Percentiles rank a stretch among this genome's conserved stretches.
phyloP scores from a whole-genome alignment of 257 asterid species.

The Rhazya stricta region DNA sequence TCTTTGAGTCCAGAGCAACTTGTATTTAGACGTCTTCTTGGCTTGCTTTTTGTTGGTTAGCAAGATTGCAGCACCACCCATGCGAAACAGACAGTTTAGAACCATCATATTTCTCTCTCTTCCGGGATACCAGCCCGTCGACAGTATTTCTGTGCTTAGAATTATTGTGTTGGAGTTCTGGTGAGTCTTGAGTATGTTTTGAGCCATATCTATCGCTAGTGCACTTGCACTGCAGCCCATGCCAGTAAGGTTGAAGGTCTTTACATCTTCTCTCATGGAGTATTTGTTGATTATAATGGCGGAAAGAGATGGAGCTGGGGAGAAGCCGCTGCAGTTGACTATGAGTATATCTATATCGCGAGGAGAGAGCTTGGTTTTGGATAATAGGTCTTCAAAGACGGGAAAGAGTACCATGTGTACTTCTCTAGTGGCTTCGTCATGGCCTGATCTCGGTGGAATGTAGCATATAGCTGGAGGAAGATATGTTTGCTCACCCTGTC shows the following conservation, averaged over 20 bases:
- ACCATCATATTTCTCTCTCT: slow-evolving; percentile 53
- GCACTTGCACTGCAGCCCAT: slow-evolving; percentile 97
- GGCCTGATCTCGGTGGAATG: slow-evolving; percentile 67
- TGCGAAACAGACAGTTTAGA: slow-evolving; percentile 65
- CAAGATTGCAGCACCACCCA: slow-evolving; percentile 71
- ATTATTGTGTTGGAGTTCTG: slow-evolving; percentile 49
- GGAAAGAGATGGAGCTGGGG: slow-evolving; percentile 73
- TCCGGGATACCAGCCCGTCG: slow-evolving; percentile 83
- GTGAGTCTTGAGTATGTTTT: slow-evolving; percentile 41
- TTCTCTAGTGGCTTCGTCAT: slow-evolving; percentile 52
- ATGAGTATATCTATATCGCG: slow-evolving; percentile 57
- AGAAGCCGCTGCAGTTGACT: slow-evolving; percentile 89
- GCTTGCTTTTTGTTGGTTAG: slow-evolving; percentile 45
- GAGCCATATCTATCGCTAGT: slow-evolving; percentile 60
- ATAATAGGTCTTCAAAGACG: slow-evolving; percentile 42
- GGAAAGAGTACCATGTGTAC: slow-evolving; percentile 59
- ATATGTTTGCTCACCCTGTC: slow-evolving; percentile 58
- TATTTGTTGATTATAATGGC: slow-evolving; percentile 45
- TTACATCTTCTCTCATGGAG: slow-evolving; percentile 54
- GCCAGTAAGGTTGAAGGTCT: slow-evolving; percentile 61
- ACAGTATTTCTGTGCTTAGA: slow-evolving; percentile 70
- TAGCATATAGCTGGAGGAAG: slow-evolving; percentile 66
- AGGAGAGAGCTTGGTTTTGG: slow-evolving; percentile 40
- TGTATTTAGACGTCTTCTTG: slow-evolving; percentile 42
- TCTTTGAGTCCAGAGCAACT: slow-evolving; percentile 42